Percentiles rank a stretch among this genome's conserved stretches.
Conservation (phyloP, 2,329 filamentous ascomycete species). For the Botrytis deweyae region DNA sequence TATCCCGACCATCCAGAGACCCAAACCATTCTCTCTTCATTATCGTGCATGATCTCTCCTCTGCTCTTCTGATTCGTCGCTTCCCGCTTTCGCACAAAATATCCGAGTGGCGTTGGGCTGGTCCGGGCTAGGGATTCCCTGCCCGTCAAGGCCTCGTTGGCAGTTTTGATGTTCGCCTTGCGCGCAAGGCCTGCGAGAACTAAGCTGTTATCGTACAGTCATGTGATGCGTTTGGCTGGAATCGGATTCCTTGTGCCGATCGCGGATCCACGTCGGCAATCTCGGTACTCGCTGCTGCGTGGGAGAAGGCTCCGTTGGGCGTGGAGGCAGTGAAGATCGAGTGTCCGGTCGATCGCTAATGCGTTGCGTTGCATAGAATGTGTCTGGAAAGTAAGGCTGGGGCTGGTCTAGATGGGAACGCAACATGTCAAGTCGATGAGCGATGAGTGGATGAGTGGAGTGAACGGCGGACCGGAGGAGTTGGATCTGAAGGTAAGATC, state of each 20-base stretch:
- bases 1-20: not conserved
- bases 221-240: not conserved
- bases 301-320: slow-evolving; percentile 9
- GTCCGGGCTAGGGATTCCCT: not conserved
- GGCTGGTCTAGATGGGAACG: not conserved
- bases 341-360: slow-evolving; percentile 16
- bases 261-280: not conserved
- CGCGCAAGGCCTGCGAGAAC: slow-evolving; percentile 1
- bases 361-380: not conserved
- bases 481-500: not conserved
- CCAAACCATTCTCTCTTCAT: not conserved
- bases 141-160: not conserved
- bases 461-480: not conserved
- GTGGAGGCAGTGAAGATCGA: slow-evolving; percentile 15
- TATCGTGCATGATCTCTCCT: not conserved
- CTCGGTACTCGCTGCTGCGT: not conserved
- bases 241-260: not conserved
- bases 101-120: slow-evolving; percentile 5
- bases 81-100: not conserved
- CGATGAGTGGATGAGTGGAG: not conserved
- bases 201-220: not conserved
- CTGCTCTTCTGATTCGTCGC: not conserved
- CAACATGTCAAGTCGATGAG: not conserved
- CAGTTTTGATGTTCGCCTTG: slow-evolving; percentile 8
- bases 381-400: not conserved